Evolutionary conservation across 306 rosid species (phyloP), one percentile per base, ranked within the genome.

Genomic region (Vicia sativa): DNA sequence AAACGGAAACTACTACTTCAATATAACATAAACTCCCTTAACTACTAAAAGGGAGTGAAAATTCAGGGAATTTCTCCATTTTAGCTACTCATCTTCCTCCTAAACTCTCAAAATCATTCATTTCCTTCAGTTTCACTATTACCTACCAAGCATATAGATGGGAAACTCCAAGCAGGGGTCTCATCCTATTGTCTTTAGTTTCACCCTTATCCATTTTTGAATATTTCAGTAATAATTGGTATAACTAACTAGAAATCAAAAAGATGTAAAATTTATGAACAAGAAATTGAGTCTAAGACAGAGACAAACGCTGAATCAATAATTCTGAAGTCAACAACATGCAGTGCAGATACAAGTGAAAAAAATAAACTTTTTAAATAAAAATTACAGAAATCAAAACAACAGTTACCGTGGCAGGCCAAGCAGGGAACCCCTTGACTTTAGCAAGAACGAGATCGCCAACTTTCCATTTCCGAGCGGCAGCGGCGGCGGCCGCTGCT

Each of bases 381-480:
- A 3, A 65, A 68, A 46, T 13, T 39, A 23, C 13, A 21, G 38
- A 65, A 37, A 7, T 72, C 12, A 28, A 13, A 55, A 57, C 14
- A 63, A 38, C 8, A 71, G 81, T 28, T 68, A 90, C 98, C 82
- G 87, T 88, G 35, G 98, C 98, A 62, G 98, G 98, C 98, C 98
- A 92, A 68, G 96, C 91, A 79, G 98, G 96, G 78, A 86, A 92
- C 9, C 98, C 98, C 60, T 92, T 92, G 48, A 92, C 89, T 73
- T 92, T 92, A 53, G 98, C 98, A 6, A 90, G 96, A 19, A 92
- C 98, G 11, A 92, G 96, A 92, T 92, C 96, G 63, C 98, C 98
- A 38, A 92, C 88, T 71, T 87, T 90, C 96, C 96, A 92, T 64
- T 87, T 83, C 77, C 96, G 88, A 75, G 93, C 83, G 44, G 93